Percentiles rank a stretch among this genome's conserved stretches.
Conservation (phyloP, 1,284 basidiomycete genomes). For the Ceratobasidium sp. region DNA sequence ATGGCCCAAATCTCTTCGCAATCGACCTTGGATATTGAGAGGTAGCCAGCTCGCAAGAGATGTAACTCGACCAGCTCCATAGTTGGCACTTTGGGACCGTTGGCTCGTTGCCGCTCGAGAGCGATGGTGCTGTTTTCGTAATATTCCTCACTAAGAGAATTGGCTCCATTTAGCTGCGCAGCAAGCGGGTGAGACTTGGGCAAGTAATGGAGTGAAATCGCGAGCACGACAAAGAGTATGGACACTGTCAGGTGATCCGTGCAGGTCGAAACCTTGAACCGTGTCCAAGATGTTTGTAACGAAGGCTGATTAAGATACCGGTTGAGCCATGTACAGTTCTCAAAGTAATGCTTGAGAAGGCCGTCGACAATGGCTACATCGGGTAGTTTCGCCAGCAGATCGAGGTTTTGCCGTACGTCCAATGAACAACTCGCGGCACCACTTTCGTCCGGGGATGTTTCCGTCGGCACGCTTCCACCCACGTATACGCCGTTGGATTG, state of each 20-base stretch:
- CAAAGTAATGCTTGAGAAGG: constrained; percentile 78
- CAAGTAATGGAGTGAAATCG: constrained; percentile 75
- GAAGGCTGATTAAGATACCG: constrained; percentile 72
- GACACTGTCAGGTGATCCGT: constrained; percentile 75
- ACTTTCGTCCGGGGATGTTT: constrained; percentile 65
- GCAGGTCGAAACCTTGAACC: constrained; percentile 65
- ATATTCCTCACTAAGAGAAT: constrained; percentile 70
- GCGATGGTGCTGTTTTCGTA: constrained; percentile 58
- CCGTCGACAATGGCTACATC: constrained; percentile 72
- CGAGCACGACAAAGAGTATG: constrained; percentile 75
- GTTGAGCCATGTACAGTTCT: constrained; percentile 86
- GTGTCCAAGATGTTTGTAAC: constrained; percentile 72
- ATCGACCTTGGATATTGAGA: constrained; percentile 75
- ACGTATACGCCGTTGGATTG: constrained; percentile 41
- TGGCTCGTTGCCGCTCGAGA: constrained; percentile 42
- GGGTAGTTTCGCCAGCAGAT: constrained; percentile 74
- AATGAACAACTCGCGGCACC: constrained; percentile 60
- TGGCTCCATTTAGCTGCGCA: constrained; percentile 62
- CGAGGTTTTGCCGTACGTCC: constrained; percentile 66
- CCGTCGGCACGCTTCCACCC: constrained; percentile 39
- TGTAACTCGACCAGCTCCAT: constrained; percentile 63
- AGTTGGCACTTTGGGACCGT: constrained; percentile 44
- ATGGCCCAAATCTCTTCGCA: constrained; percentile 81
- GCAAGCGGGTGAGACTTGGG: constrained; percentile 65
- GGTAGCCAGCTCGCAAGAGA: constrained; percentile 74